phyloP scores from a whole-genome alignment of 2,329 filamentous ascomycete genomes.

The Pseudocercospora pini-densiflorae region DNA sequence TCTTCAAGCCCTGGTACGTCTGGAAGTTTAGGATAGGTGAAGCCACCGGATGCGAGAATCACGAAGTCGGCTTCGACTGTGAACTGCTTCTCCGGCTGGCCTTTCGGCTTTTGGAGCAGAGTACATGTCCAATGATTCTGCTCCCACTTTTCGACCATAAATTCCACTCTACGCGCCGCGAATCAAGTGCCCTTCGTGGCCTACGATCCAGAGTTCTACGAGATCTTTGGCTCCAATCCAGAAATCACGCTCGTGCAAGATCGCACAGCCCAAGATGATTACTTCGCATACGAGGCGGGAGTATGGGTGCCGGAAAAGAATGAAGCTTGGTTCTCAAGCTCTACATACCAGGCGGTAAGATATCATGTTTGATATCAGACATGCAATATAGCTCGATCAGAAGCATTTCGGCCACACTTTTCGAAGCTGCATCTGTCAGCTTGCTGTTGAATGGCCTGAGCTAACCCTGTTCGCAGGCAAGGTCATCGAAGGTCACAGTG shows the following conservation, averaged over 20 bases:
- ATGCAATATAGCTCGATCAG: too few relatives aligned
- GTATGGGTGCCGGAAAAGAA: not conserved
- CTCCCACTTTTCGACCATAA: conserved; percentile 44
- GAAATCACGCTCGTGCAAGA: conserved; percentile 3
- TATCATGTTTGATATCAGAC: not conserved
- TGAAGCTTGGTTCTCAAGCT: not conserved
- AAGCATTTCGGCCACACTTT: too few relatives aligned
- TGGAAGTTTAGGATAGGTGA: conserved; percentile 50
- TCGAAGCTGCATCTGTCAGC: too few relatives aligned
- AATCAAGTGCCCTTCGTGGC: too few relatives aligned
- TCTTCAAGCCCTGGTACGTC: conserved; percentile 45
- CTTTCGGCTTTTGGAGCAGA: conserved; percentile 37
- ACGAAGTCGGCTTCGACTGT: conserved; percentile 45
- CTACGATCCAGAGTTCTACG: too few relatives aligned
- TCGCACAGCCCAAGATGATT: not conserved
- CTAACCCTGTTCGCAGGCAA: too few relatives aligned
- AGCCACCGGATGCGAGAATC: conserved; percentile 47
- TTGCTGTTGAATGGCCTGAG: too few relatives aligned
- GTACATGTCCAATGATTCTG: conserved; percentile 40
- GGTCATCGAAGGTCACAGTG: too few relatives aligned
- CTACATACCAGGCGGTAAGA: not conserved
- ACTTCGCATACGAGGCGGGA: conserved; percentile 1
- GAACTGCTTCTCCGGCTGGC: conserved; percentile 26
- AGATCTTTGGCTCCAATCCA: not conserved
- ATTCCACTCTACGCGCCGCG: too few relatives aligned